phyloP scores from a whole-genome alignment of 2,329 filamentous ascomycete species.

The Cordyceps javanica region DNA sequence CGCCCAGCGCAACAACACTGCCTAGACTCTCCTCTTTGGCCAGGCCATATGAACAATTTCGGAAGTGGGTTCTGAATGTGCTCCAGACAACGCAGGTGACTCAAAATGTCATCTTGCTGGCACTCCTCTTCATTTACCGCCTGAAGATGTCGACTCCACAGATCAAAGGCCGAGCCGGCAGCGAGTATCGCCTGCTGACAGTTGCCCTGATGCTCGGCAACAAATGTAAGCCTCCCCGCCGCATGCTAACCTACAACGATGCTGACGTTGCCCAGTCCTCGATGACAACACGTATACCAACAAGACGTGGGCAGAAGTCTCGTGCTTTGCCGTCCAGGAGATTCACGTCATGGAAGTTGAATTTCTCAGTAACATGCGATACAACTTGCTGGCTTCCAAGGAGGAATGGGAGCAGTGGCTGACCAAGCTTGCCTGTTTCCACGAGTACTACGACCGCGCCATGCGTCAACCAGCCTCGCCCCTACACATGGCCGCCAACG shows the following conservation, averaged over 20 bases:
- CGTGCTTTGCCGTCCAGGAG: conserved; percentile 85
- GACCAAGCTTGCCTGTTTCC: conserved; percentile 72
- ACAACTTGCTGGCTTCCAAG: conserved; percentile 81
- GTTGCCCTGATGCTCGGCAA: conserved; percentile 97
- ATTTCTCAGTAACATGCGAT: conserved; percentile 97
- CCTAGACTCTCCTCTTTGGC: conserved; percentile 63
- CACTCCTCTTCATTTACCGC: conserved; percentile 86
- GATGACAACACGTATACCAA: conserved; percentile 99
- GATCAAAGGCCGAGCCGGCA: conserved; percentile 86
- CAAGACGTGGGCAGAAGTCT: conserved; percentile 98
- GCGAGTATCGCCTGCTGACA: conserved; percentile 86
- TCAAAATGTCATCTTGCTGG: conserved; percentile 87
- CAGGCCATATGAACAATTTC: conserved; percentile 70
- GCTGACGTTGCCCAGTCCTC: conserved; percentile 52
- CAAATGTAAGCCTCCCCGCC: conserved; percentile 62
- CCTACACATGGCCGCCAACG: conserved; percentile 29
- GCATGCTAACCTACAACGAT: conserved; percentile 15
- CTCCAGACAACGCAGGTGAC: conserved; percentile 93
- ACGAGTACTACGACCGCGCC: conserved; percentile 73
- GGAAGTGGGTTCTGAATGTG: conserved; percentile 89
- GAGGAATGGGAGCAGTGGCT: conserved; percentile 87
- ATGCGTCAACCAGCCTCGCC: conserved; percentile 39
- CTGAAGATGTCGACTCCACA: conserved; percentile 84
- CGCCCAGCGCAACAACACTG: conserved; percentile 33
- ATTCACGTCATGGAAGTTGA: conserved; percentile 99